These are phyloP conservation scores for Athelia psychrophila DNA, from an alignment of 1,284 basidiomycete genomes.

Conservation along the genomic window DNA sequence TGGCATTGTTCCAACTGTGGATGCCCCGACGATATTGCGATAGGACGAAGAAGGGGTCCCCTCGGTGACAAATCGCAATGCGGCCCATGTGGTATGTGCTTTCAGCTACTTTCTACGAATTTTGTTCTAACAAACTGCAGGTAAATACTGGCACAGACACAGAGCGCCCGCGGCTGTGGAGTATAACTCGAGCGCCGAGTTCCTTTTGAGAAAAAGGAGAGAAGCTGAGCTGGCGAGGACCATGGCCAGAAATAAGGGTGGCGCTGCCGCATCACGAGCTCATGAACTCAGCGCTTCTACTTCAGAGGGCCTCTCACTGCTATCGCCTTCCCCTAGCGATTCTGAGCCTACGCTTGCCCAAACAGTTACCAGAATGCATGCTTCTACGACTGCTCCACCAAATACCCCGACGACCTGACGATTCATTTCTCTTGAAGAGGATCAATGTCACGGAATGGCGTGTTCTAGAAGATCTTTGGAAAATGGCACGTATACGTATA, in stretches of 20 bases:
- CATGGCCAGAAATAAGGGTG: constrained; percentile 51
- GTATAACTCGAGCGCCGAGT: constrained; percentile 71
- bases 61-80: constrained; percentile 91
- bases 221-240: constrained; percentile 54
- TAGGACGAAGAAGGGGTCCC: constrained; percentile 85
- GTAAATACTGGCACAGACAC: constrained; percentile 85
- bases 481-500: too few relatives aligned
- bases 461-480: too few relatives aligned
- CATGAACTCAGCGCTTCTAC: constrained; percentile 33
- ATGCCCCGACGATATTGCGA: constrained; percentile 80
- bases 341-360: constrained; percentile 69
- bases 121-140: constrained; percentile 34
- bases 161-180: constrained; percentile 73
- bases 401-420: constrained; percentile 84
- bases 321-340: constrained; percentile 64
- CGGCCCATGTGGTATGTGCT: constrained; percentile 74
- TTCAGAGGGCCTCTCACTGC: constrained; percentile 57
- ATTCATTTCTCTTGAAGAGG: constrained; percentile 76
- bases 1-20: constrained; percentile 95
- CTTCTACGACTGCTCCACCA: constrained; percentile 49
- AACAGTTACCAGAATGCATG: constrained; percentile 51
- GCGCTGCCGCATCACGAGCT: constrained; percentile 42
- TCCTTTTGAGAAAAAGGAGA: constrained; percentile 56
- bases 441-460: constrained; percentile 77
- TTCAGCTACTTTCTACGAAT: constrained; percentile 1